These are phyloP conservation scores for Anethum foeniculum DNA, from an alignment of 140 eudicot genomes.

Conservation along the genomic window DNA sequence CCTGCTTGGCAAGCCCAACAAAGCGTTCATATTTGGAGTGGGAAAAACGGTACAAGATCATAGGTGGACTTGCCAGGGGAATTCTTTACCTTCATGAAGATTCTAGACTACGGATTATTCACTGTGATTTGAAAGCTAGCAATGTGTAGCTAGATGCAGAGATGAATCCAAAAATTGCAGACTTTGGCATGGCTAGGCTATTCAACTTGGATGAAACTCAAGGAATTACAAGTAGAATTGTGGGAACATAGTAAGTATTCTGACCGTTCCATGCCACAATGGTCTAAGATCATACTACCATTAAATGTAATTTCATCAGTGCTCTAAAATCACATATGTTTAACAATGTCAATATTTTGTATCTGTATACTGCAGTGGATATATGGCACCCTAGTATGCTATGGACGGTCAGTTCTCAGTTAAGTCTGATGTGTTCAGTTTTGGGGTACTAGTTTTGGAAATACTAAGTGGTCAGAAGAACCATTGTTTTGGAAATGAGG, in stretches of 20 bases:
- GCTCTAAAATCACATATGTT: not conserved
- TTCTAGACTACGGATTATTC: slow-evolving; percentile 32
- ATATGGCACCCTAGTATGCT: slow-evolving; percentile 14
- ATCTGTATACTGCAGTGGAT: slow-evolving; percentile 3
- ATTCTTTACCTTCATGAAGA: slow-evolving; percentile 39
- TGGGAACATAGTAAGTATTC: slow-evolving; percentile 44
- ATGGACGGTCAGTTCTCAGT: slow-evolving; percentile 14
- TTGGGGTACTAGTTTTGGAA: slow-evolving; percentile 1
- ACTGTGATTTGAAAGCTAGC: slow-evolving; percentile 36
- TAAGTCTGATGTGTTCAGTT: slow-evolving; percentile 19
- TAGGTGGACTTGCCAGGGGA: slow-evolving; percentile 32
- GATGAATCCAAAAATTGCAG: slow-evolving; percentile 49
- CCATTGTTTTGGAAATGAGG: not conserved
- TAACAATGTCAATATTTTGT: not conserved
- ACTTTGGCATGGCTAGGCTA: slow-evolving; percentile 47
- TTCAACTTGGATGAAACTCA: slow-evolving; percentile 35
- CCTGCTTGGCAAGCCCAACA: no score
- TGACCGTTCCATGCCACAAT: not conserved
- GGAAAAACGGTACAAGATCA: slow-evolving; percentile 22
- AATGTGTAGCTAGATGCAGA: slow-evolving; percentile 37
- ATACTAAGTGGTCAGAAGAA: not conserved
- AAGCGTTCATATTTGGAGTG: slow-evolving; percentile 18
- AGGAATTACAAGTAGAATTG: slow-evolving; percentile 27
- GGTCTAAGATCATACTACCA: not conserved
- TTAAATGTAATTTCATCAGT: not conserved